Percentiles rank a stretch among this genome's conserved stretches.
Evolutionary conservation across 169 alveolate genomes (phyloP).

Genomic region (Plasmodium gaboni): DNA sequence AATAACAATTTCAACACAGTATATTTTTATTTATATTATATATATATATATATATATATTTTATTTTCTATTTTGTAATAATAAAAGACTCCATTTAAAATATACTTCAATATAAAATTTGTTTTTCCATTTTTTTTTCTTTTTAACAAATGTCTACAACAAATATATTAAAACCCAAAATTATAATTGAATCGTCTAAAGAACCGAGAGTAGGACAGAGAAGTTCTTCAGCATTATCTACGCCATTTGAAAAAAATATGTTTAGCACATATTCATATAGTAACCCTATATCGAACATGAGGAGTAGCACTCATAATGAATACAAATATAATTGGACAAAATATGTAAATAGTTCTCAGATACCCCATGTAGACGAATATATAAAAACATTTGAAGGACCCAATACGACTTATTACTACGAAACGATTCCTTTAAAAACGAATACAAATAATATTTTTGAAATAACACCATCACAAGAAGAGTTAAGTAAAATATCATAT

Average conservation of each 20-base stretch:
- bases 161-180: conserved; percentile 35
- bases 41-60: not conserved
- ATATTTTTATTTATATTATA: no score
- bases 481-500: conserved; percentile 53
- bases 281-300: conserved; percentile 26
- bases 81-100: not conserved
- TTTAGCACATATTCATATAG: conserved; percentile 60
- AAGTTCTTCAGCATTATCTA: conserved; percentile 12
- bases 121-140: not conserved
- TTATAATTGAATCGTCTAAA: conserved; percentile 47
- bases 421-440: conserved; percentile 59
- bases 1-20: no score
- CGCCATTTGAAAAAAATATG: conserved; percentile 30
- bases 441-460: conserved; percentile 64
- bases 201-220: conserved; percentile 1
- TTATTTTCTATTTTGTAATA: conserved; percentile 3
- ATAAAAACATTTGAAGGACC: conserved; percentile 45
- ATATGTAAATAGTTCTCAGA: conserved; percentile 15
- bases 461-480: conserved; percentile 71
- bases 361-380: conserved; percentile 25
- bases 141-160: conserved; percentile 14
- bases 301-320: conserved; percentile 52
- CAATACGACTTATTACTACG: conserved; percentile 16
- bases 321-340: conserved; percentile 49
- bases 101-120: no score